Evolutionary conservation across 192 early-diverging fungal genomes (phyloP), one percentile per base, ranked within the genome.

Genomic region (Lobosporangium transversale): DNA sequence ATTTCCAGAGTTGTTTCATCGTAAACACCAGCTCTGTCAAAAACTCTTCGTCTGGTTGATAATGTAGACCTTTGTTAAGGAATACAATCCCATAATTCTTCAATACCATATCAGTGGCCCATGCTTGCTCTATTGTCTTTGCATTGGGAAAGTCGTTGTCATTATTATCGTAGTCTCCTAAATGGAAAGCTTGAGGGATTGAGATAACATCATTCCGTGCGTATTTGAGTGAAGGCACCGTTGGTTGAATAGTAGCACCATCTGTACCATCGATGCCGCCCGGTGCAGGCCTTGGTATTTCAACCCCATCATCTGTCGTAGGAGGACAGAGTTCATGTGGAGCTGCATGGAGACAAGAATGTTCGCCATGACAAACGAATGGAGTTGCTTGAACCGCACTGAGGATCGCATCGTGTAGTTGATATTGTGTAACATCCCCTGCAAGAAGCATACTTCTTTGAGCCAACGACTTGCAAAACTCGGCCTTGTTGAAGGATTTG

Each of bases 191-290:
- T 44, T 49, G 60, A 0, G 55, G 55, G 0, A 66, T 62, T 3
- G 86, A 84, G 18, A 87, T 26, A 17, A 83, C 7, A 58, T 87
- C 86, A 60, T 87, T 87, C 12, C 86, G 63, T 2, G 78, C 44
- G 48, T 37, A 80, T 32, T 58, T 80, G 54, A 80, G 60, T 40
- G 37, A 40, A 10, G 37, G 37, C 14, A 14, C 7, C 14, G 37
- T 7, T 40, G 37, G 14, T 40, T 40, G 37, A 10, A 40, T 7
- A 10, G 7, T 40, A 14, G 37, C 37, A 10, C 8, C 37, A 7
- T 7, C 14, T 40, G 29, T 50, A 32, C 2, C 37, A 49, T 24
- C 29, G n/a, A n/a, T n/a, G n/a, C n/a, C n/a, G n/a, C n/a, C n/a
- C n/a, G n/a, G n/a, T n/a, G n/a, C n/a, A n/a, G n/a, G n/a, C n/a